phyloP scores from a whole-genome alignment of 495 filamentous ascomycete genomes.

The Hyaloscypha variabilis region DNA sequence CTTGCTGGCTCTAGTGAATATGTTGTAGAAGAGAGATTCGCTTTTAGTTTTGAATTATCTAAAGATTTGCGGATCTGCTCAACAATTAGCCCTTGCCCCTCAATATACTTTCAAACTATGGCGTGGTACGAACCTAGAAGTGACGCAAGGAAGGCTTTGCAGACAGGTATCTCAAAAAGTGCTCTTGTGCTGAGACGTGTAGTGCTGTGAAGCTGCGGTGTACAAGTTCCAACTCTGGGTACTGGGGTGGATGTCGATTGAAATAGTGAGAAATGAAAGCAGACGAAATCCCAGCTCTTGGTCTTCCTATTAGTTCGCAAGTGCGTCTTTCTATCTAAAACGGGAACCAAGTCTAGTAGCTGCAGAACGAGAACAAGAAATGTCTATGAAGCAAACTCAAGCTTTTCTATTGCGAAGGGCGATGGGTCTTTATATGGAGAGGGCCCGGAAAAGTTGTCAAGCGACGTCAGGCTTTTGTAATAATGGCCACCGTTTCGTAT shows the following conservation, averaged over 20 bases:
- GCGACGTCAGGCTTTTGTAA: slow-evolving; percentile 8
- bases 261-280: slow-evolving; percentile 6
- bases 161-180: slow-evolving; percentile 3
- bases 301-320: slow-evolving; percentile 17
- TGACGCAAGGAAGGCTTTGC: not conserved
- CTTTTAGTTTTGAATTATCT: not conserved
- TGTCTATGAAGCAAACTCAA: slow-evolving; percentile 10
- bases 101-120: not conserved
- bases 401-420: not conserved
- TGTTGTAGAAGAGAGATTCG: not conserved
- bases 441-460: slow-evolving; percentile 8
- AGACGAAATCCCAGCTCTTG: slow-evolving; percentile 27
- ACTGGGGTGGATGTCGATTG: slow-evolving; percentile 8
- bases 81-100: not conserved
- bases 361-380: slow-evolving; percentile 2
- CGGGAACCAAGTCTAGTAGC: slow-evolving; percentile 6
- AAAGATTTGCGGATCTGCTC: not conserved
- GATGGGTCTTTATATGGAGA: not conserved
- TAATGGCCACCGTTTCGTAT: not conserved
- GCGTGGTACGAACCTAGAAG: slow-evolving; percentile 2
- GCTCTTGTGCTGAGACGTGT: not conserved
- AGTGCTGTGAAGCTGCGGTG: not conserved
- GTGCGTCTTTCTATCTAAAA: slow-evolving; percentile 10
- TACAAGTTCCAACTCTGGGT: slow-evolving; percentile 1
- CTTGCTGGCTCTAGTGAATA: not conserved